Base-by-base conservation (phyloP, 176 grass and related monocot species). In the Carex parvula region DNA sequence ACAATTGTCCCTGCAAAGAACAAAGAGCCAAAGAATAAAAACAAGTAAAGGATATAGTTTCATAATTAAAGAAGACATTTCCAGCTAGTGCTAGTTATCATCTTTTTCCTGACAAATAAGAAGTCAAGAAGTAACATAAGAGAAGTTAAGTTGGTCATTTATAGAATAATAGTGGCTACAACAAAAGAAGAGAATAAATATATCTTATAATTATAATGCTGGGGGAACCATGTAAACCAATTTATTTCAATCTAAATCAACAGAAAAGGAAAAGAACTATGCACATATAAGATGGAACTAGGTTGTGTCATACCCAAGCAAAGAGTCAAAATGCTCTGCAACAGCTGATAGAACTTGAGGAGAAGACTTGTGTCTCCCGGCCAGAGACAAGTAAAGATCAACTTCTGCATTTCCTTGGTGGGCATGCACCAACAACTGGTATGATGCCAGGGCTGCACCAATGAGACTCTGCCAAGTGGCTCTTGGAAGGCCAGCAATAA, bases 401-500 rank as follows among this genome's bases (percentile, higher is more conserved):
- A 82, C 84, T 87, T 94, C 92, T 65, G 82, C 79, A 83, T 55
- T 79, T 86, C 26, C 90, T 64, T 58, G 50, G 13, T 73, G 81
- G n/a, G 85, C 39, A 24, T 61, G 9, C 24, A 93, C 67, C 60
- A 93, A 57, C 85, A 93, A 84, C 71, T 84, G 72, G 80, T 90
- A 98, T 16, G 95, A 91, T 70, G 60, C 75, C 44, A 94, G 87
- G 81, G 91, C 95, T 85, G 88, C 86, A 79, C 91, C 92, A 87
- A 98, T 79, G 71, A 98, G 60, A 89, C 87, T 69, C 84, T 85
- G 94, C 95, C 92, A 98, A 29, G 84, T 98, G 75, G 86, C 89
- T 70, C 85, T 88, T 70, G 91, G 84, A 86, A 98, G 80, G 75
- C 89, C 84, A 17, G 83, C 87, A 72, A 91, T 71, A 52, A 48